These are phyloP conservation scores for Stenogyne calaminthoides DNA, from an alignment of 305 asterid species.

Conservation along the genomic window DNA sequence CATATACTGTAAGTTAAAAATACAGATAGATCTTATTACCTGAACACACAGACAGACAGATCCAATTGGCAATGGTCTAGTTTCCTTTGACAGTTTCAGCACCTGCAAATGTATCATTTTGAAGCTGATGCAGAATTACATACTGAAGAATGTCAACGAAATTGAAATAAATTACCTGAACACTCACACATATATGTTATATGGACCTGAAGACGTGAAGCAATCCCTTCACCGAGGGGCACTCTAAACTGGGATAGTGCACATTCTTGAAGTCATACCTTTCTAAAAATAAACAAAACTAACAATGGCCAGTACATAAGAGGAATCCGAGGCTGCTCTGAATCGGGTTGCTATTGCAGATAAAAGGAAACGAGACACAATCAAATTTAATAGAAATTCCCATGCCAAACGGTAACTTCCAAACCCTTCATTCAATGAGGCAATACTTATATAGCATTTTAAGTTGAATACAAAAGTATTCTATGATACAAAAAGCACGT, in stretches of 20 bases:
- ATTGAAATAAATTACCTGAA: not conserved
- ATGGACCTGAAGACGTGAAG: not conserved
- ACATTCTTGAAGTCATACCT: not conserved
- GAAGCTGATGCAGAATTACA: not conserved
- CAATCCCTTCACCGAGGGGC: not conserved
- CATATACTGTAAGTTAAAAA: not conserved
- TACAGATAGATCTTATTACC: not conserved
- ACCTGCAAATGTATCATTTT: slow-evolving; percentile 41
- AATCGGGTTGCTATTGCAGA: not conserved
- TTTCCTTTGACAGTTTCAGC: not conserved
- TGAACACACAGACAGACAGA: not conserved
- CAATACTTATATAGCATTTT: not conserved
- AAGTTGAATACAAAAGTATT: not conserved
- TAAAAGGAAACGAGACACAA: not conserved
- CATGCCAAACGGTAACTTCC: not conserved
- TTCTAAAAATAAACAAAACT: not conserved
- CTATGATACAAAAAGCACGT: not conserved
- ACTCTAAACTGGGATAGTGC: not conserved
- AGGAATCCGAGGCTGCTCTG: not conserved
- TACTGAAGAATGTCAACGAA: not conserved
- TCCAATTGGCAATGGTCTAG: not conserved
- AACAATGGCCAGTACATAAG: not conserved
- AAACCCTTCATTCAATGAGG: not conserved
- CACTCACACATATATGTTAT: not conserved
- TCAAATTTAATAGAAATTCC: not conserved